Evolutionary conservation across 352 stramenopile genomes (phyloP), one percentile per base, ranked within the genome.

Genomic region (Pythium periplocum): DNA sequence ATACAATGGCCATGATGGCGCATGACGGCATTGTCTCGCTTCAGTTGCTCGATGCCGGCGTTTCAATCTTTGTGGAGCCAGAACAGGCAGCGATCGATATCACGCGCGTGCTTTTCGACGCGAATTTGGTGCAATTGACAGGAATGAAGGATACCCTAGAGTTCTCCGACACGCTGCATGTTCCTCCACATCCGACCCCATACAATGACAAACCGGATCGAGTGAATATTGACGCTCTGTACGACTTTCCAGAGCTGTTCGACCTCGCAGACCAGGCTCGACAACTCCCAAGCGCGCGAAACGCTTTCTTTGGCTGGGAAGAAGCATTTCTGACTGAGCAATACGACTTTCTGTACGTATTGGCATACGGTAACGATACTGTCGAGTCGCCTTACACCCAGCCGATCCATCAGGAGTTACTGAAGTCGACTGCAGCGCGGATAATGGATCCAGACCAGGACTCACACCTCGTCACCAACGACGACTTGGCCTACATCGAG

Each of bases 131-230:
- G 2, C 50, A 73, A 6, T 51, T 53, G 2, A 69, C 51, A 5
- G 33, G n/a, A 1, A 69, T 76, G 59, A 55, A 55, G 4, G 41
- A 56, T n/a, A 67, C 62, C 1, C 48, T 91, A 3, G 67, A 63
- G n/a, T 87, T 87, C 53, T 64, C 69, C 1, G 80, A 89, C 17
- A 78, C 75, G 4, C 66, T 91, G 12, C 78, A 68, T 0, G 68
- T 87, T 31, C 80, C 78, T 6, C 78, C 80, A 1, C 62, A 87
- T 34, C 73, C 80, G 8, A 89, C 74, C 4, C 62, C 74, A 26
- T 45, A 48, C 2, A 64, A 66, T 4, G 72, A 84, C 52, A 26
- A 62, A 4, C 73, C 78, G 0, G 30, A 45, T 6, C 65, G 67
- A 4, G 62, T 89, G 38, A 57, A 87, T 41, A 67, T 86, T 11